Conservation (phyloP, 2,329 filamentous ascomycete genomes). For the Zymoseptoria tritici region DNA sequence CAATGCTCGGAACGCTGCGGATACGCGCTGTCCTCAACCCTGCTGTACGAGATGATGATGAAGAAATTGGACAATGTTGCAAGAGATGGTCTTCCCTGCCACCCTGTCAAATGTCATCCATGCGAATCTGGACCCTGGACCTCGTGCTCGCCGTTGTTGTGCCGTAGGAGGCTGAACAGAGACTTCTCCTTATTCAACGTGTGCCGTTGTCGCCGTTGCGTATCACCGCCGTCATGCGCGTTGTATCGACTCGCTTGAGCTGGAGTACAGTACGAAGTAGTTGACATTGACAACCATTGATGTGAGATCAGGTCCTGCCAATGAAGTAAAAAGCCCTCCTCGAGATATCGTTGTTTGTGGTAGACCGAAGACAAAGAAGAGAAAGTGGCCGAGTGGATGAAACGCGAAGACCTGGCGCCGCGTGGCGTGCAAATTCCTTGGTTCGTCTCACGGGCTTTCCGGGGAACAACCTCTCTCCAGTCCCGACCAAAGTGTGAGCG, state of each 20-base stretch:
- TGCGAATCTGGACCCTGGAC: not conserved
- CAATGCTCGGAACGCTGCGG: not conserved
- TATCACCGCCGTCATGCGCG: not conserved
- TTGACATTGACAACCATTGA: not conserved
- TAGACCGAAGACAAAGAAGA: not conserved
- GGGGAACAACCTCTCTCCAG: not conserved
- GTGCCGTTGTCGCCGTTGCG: not conserved
- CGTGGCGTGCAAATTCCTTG: not conserved
- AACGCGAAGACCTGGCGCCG: not conserved
- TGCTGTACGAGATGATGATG: not conserved
- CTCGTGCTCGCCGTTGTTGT: not conserved
- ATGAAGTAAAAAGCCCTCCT: not conserved
- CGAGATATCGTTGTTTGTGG: not conserved
- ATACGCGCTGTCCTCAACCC: not conserved
- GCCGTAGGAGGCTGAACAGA: not conserved
- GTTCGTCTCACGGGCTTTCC: not conserved
- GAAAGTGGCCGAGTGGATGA: not conserved
- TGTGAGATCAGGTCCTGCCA: not conserved
- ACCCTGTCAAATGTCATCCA: not conserved
- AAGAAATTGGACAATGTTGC: not conserved
- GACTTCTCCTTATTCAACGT: not conserved
- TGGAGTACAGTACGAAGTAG: too few species aligned
- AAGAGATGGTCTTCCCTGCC: not conserved
- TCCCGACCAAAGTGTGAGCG: not conserved
- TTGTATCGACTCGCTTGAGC: not conserved